phyloP scores from a whole-genome alignment of 805 yeast species.

The Sugiyamaella valdiviana region DNA sequence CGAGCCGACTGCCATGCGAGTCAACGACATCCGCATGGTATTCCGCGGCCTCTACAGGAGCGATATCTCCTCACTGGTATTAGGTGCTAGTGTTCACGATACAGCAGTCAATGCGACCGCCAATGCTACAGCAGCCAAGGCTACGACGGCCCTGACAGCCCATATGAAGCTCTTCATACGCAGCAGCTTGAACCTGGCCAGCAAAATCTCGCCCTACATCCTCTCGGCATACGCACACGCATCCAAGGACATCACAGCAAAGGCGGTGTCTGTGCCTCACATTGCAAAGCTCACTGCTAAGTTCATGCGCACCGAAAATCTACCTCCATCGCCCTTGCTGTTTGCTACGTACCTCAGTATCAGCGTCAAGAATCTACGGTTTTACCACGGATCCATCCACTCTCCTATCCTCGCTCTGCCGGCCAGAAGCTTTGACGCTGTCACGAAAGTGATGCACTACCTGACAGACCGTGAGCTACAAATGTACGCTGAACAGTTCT shows the following conservation, averaged over 20 bases:
- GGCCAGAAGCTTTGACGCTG: constrained; percentile 9
- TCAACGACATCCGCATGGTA: not conserved
- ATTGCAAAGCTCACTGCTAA: not conserved
- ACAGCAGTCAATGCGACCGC: too few species aligned
- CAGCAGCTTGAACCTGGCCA: constrained; percentile 1
- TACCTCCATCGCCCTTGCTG: not conserved
- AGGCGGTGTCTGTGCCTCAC: not conserved
- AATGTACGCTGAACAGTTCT: not conserved
- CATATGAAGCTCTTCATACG: constrained; percentile 4
- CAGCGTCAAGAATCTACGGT: constrained; percentile 8
- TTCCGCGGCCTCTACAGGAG: constrained; percentile 4
- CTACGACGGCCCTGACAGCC: not conserved
- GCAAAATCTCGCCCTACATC: constrained; percentile 1
- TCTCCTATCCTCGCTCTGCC: constrained; percentile 8
- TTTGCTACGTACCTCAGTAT: constrained; percentile 7
- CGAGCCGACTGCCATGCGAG: not conserved
- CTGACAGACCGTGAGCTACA: constrained; percentile 9
- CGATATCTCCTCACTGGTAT: not conserved
- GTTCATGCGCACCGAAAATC: not conserved
- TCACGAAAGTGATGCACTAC: constrained; percentile 11
- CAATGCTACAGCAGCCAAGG: not conserved
- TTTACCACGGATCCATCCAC: constrained; percentile 2
- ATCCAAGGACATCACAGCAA: not conserved
- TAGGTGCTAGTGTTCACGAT: too few species aligned
- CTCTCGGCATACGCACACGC: constrained; percentile 3